Percentiles rank a stretch among this genome's conserved stretches.
These are phyloP conservation scores for Neoboletus magnificus DNA, from an alignment of 768 basidiomycete genomes.

Conservation along the genomic window DNA sequence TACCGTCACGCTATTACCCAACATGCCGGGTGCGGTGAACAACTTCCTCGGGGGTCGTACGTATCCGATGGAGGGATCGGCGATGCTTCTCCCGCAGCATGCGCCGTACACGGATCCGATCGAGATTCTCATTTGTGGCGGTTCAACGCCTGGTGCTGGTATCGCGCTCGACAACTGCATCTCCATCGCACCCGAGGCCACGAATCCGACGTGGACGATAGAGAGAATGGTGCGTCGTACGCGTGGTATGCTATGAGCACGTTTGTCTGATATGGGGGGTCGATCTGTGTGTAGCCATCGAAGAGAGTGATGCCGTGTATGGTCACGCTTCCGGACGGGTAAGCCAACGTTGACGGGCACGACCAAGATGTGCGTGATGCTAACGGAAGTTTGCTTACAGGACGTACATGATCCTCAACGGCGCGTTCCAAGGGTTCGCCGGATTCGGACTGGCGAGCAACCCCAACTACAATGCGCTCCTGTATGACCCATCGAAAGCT, in stretches of 20 bases:
- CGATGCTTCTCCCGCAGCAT: constrained; percentile 64
- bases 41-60: constrained; percentile 71
- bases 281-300: constrained; percentile 46
- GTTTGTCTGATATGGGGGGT: neutral
- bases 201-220: constrained; percentile 61
- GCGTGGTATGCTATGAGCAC: neutral
- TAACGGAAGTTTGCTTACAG: constrained; percentile 38
- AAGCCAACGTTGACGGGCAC: neutral
- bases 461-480: constrained; percentile 60
- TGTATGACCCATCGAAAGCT: constrained; percentile 67
- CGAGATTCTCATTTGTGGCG: constrained; percentile 69
- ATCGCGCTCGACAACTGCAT: constrained; percentile 68
- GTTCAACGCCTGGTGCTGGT: constrained; percentile 54
- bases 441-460: constrained; percentile 69
- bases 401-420: constrained; percentile 76
- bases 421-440: constrained; percentile 64
- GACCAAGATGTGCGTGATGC: neutral
- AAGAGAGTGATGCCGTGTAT: constrained; percentile 76
- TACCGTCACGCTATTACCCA: constrained; percentile 59
- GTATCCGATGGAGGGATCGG: constrained; percentile 74
- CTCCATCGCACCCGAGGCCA: constrained; percentile 59
- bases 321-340: constrained; percentile 53
- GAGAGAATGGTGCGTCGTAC: constrained; percentile 68
- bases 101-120: constrained; percentile 74
- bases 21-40: constrained; percentile 71